Evolutionary conservation across 1,284 basidiomycete genomes (phyloP).

Genomic region (Golubevia sp.): DNA sequence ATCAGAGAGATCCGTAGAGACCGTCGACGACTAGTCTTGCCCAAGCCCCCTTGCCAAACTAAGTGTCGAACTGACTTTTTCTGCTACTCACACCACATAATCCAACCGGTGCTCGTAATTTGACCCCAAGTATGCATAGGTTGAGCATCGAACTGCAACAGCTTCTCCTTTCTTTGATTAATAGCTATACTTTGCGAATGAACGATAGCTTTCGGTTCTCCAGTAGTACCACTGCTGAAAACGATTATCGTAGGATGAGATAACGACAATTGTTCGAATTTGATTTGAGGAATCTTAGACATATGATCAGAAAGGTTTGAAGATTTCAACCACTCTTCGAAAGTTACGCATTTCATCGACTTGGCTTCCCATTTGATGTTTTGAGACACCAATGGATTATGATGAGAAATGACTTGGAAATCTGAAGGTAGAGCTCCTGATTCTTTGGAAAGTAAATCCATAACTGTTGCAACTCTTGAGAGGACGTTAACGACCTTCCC

Average conservation of each 20-base stretch:
- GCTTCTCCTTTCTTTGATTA: conserved; percentile 27
- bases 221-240: conserved; percentile 28
- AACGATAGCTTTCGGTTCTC: conserved; percentile 31
- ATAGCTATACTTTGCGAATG: conserved; percentile 15
- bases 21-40: too few relatives aligned
- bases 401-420: not conserved
- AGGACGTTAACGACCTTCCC: conserved; percentile 26
- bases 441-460: conserved; percentile 15
- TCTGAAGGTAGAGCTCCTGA: not conserved
- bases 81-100: too few relatives aligned
- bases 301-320: not conserved
- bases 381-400: not conserved
- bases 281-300: not conserved
- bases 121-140: conserved; percentile 20
- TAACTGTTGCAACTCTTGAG: conserved; percentile 17
- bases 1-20: too few relatives aligned
- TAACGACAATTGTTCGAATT: conserved; percentile 25
- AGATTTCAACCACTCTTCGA: not conserved
- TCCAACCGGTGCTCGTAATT: conserved; percentile 30
- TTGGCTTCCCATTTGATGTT: not conserved
- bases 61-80: too few relatives aligned
- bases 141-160: conserved; percentile 18
- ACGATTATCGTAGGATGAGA: conserved; percentile 26
- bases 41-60: too few relatives aligned
- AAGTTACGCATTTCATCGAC: not conserved